Conservation (phyloP, 495 filamentous ascomycete species). For the Hyaloscypha hepaticicola region DNA sequence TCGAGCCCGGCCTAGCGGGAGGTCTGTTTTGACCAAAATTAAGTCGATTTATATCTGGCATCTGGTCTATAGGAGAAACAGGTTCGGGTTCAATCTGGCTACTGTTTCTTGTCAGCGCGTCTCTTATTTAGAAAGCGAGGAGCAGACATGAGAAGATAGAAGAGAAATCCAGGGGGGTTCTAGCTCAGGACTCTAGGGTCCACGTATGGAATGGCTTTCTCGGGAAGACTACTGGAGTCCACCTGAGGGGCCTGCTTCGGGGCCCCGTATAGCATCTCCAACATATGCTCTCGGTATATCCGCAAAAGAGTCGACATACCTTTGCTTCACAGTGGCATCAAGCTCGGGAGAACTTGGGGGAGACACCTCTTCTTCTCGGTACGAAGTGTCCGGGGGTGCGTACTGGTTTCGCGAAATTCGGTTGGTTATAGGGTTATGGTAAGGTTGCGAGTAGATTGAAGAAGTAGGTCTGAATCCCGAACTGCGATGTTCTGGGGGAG, state of each 20-base stretch:
- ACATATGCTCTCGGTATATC: slow-evolving; percentile 12
- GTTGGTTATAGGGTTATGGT: slow-evolving; percentile 13
- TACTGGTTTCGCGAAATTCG: slow-evolving; percentile 20
- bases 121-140: background rate
- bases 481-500: slow-evolving; percentile 14
- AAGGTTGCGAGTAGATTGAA: slow-evolving; percentile 29
- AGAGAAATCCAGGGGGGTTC: slow-evolving; percentile 9
- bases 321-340: slow-evolving; percentile 6
- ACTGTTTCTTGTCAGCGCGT: slow-evolving; percentile 18
- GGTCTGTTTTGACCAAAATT: slow-evolving; percentile 22
- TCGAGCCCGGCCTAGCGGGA: slow-evolving; percentile 25
- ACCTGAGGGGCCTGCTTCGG: background rate
- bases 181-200: slow-evolving; percentile 15
- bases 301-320: slow-evolving; percentile 24
- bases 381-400: slow-evolving; percentile 1
- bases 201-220: slow-evolving; percentile 7
- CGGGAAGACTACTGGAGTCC: background rate
- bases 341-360: slow-evolving; percentile 32
- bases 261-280: slow-evolving; percentile 16
- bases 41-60: slow-evolving; percentile 37
- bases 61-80: slow-evolving; percentile 55
- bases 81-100: slow-evolving; percentile 32
- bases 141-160: slow-evolving; percentile 22
- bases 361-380: slow-evolving; percentile 31
- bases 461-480: slow-evolving; percentile 30